phyloP scores from a whole-genome alignment of 805 yeast genomes.

The Lachancea quebecensis region DNA sequence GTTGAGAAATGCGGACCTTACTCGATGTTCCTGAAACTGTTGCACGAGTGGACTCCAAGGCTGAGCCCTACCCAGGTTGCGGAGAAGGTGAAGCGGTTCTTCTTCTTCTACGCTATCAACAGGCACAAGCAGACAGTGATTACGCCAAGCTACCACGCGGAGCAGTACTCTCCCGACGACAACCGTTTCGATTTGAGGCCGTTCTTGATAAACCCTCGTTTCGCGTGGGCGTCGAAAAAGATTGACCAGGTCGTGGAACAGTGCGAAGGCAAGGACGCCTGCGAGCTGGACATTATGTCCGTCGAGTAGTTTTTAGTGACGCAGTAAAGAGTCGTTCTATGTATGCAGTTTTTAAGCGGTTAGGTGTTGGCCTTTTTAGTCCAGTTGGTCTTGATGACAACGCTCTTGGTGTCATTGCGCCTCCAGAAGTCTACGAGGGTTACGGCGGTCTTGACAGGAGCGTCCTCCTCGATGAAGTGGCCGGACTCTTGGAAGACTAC shows the following conservation, averaged over 20 bases:
- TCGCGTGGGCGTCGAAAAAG: slow-evolving; percentile 82
- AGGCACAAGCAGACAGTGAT: slow-evolving; percentile 97
- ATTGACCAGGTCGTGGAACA: slow-evolving; percentile 74
- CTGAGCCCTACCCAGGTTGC: slow-evolving; percentile 81
- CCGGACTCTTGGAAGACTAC: slow-evolving; percentile 78
- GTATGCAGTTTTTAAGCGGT: not conserved
- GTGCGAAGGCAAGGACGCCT: slow-evolving; percentile 34
- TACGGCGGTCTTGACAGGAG: slow-evolving; percentile 58
- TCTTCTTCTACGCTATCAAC: slow-evolving; percentile 89
- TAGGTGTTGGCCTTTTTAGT: slow-evolving; percentile 11
- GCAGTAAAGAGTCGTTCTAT: not conserved
- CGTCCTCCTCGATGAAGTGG: slow-evolving; percentile 94
- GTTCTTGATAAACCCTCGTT: slow-evolving; percentile 84
- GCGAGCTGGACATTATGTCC: slow-evolving; percentile 26
- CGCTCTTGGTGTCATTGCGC: slow-evolving; percentile 33
- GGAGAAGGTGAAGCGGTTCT: slow-evolving; percentile 85
- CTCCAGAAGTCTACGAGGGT: slow-evolving; percentile 43
- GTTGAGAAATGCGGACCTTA: slow-evolving; percentile 94
- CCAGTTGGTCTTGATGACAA: slow-evolving; percentile 37
- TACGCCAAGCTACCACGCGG: slow-evolving; percentile 97
- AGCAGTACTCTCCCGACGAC: slow-evolving; percentile 96
- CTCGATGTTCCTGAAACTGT: slow-evolving; percentile 82
- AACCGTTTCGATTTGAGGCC: slow-evolving; percentile 94
- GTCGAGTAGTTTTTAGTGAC: slow-evolving; percentile 19
- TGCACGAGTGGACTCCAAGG: slow-evolving; percentile 88